These are phyloP conservation scores for Scytalidium lignicola DNA, from an alignment of 2,329 filamentous ascomycete genomes.

Conservation along the genomic window DNA sequence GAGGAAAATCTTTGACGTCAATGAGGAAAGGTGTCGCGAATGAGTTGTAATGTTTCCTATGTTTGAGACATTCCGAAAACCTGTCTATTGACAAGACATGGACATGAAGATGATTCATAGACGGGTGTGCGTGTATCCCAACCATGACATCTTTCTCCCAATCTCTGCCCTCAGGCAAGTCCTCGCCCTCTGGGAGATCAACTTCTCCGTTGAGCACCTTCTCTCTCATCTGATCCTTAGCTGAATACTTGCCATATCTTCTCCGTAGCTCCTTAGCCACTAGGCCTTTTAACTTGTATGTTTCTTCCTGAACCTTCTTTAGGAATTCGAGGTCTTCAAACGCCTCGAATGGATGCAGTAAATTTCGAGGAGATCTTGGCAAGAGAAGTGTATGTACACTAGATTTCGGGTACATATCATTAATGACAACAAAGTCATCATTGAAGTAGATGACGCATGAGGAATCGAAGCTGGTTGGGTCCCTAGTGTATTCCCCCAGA, in stretches of 20 bases:
- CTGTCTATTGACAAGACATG: constrained; percentile 82
- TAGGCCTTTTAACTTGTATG: constrained; percentile 53
- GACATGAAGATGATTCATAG: constrained; percentile 88
- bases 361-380: constrained; percentile 58
- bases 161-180: constrained; percentile 67
- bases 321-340: constrained; percentile 69
- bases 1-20: constrained; percentile 70
- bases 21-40: constrained; percentile 86
- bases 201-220: constrained; percentile 56
- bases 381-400: constrained; percentile 84
- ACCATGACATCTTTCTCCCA: constrained; percentile 70
- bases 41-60: constrained; percentile 87
- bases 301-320: constrained; percentile 54
- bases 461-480: constrained; percentile 55
- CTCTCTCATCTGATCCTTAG: constrained; percentile 56
- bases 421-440: constrained; percentile 68
- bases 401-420: constrained; percentile 82
- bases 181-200: constrained; percentile 38
- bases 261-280: constrained; percentile 73
- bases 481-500: constrained; percentile 60
- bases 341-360: constrained; percentile 70
- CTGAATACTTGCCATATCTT: constrained; percentile 58
- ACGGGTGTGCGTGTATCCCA: constrained; percentile 82
- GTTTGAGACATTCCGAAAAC: constrained; percentile 65
- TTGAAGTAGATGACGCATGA: constrained; percentile 60